Percentiles rank a stretch among this genome's conserved stretches.
These are phyloP conservation scores for Cyclocybe cylindracea DNA, from an alignment of 768 basidiomycete genomes.

Conservation along the genomic window DNA sequence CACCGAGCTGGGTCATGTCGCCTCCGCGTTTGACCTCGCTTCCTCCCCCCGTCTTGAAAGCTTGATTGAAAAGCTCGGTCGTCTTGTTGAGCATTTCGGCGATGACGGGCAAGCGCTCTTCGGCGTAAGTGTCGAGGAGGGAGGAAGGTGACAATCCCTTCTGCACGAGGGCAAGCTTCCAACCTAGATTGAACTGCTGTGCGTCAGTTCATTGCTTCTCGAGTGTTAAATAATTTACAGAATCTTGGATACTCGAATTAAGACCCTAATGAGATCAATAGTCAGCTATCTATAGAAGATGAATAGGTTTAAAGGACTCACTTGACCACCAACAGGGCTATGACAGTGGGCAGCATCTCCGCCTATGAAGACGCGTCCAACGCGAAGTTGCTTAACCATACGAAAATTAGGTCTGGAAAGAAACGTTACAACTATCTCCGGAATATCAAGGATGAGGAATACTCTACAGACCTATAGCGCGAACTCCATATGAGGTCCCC, in stretches of 20 bases:
- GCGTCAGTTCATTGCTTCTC: no score
- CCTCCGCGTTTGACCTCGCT: conserved; percentile 21
- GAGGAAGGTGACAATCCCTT: conserved; percentile 23
- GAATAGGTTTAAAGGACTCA: background rate
- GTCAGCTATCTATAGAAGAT: background rate
- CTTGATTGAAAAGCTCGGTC: conserved; percentile 14
- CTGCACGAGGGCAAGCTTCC: conserved; percentile 36
- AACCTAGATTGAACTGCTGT: conserved; percentile 25
- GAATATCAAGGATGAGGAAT: background rate
- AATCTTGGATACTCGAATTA: conserved; percentile 23
- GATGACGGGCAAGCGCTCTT: conserved; percentile 37
- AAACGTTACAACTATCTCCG: background rate
- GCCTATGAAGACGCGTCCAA: conserved; percentile 19
- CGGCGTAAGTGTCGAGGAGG: conserved; percentile 31
- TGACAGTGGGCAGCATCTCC: conserved; percentile 37
- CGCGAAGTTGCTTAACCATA: conserved; percentile 16
- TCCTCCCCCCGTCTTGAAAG: conserved; percentile 10
- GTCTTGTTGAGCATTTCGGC: conserved; percentile 35
- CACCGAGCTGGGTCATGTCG: conserved; percentile 41
- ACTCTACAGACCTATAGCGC: conserved; percentile 25
- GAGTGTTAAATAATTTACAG: background rate
- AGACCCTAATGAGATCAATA: conserved; percentile 20
- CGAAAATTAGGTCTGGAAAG: conserved; percentile 19
- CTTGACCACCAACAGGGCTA: conserved; percentile 33
- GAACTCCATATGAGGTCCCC: conserved; percentile 28